Conservation (phyloP, 179 eudicot species). For the Nepenthes alata region DNA sequence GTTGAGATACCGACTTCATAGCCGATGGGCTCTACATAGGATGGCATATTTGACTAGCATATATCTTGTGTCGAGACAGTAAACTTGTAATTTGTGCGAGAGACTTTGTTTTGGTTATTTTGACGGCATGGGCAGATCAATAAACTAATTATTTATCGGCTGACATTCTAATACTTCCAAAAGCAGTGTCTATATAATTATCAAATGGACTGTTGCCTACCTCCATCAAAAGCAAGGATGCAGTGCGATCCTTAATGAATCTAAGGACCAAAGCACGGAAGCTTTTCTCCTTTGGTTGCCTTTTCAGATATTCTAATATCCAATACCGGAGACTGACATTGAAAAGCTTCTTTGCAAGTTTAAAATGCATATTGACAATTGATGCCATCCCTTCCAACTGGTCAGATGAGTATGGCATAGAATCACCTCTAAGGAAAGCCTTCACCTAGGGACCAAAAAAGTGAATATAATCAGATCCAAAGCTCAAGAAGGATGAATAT, state of each 20-base stretch:
- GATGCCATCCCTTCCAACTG: constrained; percentile 76
- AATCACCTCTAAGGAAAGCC: constrained; percentile 69
- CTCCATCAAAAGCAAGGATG: constrained; percentile 74
- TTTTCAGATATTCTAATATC: constrained; percentile 64
- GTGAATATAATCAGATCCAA: not conserved
- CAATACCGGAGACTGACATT: constrained; percentile 73
- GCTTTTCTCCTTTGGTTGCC: constrained; percentile 54
- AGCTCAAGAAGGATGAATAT: not conserved
- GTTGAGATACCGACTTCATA: no score
- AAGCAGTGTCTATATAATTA: no score
- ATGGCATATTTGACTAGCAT: no score
- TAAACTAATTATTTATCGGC: no score
- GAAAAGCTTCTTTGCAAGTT: constrained; percentile 45
- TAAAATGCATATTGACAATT: constrained; percentile 46
- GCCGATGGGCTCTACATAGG: no score
- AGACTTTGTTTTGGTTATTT: no score
- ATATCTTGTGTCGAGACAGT: not conserved
- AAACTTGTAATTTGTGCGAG: no score
- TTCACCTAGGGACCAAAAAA: constrained; percentile 40
- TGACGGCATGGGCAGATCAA: no score
- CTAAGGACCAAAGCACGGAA: constrained; percentile 73
- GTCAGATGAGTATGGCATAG: constrained; percentile 68
- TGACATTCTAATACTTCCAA: no score
- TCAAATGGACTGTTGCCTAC: constrained; percentile 24
- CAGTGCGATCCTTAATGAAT: constrained; percentile 77